These are phyloP conservation scores for Tympanopsis confertula DNA, from an alignment of 2,329 filamentous ascomycete species.

Conservation along the genomic window DNA sequence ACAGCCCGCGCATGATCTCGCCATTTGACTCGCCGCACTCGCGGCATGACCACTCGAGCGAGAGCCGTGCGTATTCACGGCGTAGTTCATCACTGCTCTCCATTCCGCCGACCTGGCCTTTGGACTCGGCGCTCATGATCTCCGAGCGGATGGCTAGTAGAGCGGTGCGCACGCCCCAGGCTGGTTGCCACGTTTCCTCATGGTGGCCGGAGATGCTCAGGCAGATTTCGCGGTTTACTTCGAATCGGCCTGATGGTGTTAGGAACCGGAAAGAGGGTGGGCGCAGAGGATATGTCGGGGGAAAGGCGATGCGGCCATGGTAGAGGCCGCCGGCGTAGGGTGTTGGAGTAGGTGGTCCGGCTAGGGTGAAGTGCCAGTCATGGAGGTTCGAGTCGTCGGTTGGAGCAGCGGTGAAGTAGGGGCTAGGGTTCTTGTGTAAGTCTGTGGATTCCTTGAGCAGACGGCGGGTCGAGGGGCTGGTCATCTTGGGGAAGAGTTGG, in stretches of 20 bases:
- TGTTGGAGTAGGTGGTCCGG: constrained; percentile 65
- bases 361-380: constrained; percentile 98
- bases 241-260: constrained; percentile 84
- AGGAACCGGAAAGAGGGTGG: constrained; percentile 93
- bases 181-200: constrained; percentile 97
- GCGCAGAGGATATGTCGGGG: constrained; percentile 77
- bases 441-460: not conserved
- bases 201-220: constrained; percentile 88
- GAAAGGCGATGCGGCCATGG: constrained; percentile 88
- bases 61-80: too few species aligned
- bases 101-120: constrained; percentile 81
- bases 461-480: not conserved
- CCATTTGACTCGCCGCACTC: too few species aligned
- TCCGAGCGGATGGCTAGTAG: constrained; percentile 59
- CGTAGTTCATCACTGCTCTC: constrained; percentile 63
- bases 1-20: too few species aligned
- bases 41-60: too few species aligned
- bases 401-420: not conserved
- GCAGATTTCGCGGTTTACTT: constrained; percentile 93
- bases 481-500: too few species aligned
- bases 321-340: constrained; percentile 76
- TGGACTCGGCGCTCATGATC: constrained; percentile 87
- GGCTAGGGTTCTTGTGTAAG: not conserved
- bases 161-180: constrained; percentile 90
- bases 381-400: constrained; percentile 68